A percentile compares a stretch with the other conserved stretches of the same genome.
Evolutionary conservation across 2,329 filamentous ascomycete species (phyloP).

Genomic region (Fusarium concolor): DNA sequence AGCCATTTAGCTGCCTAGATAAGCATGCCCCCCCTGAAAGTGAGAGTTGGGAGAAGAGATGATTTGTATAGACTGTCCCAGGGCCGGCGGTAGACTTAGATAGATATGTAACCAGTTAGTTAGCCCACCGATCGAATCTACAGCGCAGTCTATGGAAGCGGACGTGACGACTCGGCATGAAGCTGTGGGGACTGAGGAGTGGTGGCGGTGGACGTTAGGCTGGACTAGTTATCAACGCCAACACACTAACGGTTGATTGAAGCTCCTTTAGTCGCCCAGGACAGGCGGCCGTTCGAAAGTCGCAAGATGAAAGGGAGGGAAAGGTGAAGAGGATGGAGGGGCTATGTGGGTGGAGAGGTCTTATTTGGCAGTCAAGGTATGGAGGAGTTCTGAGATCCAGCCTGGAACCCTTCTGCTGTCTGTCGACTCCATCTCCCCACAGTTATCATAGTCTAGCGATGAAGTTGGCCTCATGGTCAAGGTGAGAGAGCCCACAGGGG

Average conservation of each 20-base stretch:
- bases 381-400: conserved; percentile 44
- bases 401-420: conserved; percentile 36
- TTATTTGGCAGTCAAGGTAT: conserved; percentile 48
- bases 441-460: conserved; percentile 39
- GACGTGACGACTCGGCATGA: conserved; percentile 39
- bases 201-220: conserved; percentile 45
- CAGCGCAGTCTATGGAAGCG: conserved; percentile 27
- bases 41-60: conserved; percentile 15
- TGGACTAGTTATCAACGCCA: conserved; percentile 46
- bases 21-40: conserved; percentile 11
- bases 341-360: conserved; percentile 48
- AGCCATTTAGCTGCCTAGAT: conserved; percentile 50
- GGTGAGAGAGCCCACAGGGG: conserved; percentile 30
- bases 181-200: conserved; percentile 45
- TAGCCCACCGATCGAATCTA: conserved; percentile 31
- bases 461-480: conserved; percentile 41
- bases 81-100: conserved; percentile 30
- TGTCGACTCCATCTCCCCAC: conserved; percentile 46
- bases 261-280: conserved; percentile 43
- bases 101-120: conserved; percentile 14
- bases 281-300: conserved; percentile 42
- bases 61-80: conserved; percentile 12
- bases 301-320: conserved; percentile 41
- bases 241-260: conserved; percentile 48
- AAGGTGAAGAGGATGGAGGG: conserved; percentile 48